Evolutionary conservation across 495 filamentous ascomycete species (phyloP), one percentile per base, ranked within the genome.

Genomic region (Podospora conica): DNA sequence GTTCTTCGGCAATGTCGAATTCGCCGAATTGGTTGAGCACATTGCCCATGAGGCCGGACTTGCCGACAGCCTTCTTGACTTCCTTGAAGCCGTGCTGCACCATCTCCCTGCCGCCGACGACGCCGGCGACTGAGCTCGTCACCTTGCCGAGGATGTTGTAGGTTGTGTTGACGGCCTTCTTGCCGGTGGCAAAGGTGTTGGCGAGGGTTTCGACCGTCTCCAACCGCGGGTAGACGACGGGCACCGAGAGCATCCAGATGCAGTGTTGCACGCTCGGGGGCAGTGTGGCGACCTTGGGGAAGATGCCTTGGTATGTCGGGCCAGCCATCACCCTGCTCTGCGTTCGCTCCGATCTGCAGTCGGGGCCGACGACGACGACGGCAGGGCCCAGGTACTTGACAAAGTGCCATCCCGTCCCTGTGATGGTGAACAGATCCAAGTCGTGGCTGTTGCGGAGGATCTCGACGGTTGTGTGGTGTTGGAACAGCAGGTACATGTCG

Each of bases 401-500:
- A 73, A 97, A 98, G 75, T 98, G 95, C 95, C 95, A 98, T 18
- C 95, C 95, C 1, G 91, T 89, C 9, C 95, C 96, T 0, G 95
- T 98, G 62, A 98, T 91, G 2, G 95, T 98, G 82, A 98, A 98
- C 27, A 98, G 84, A 70, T 98, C 95, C 24, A 86, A 82, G 65
- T 98, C 96, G 58, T 89, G 90, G 71, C 83, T 88, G 62, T 92
- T 92, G 29, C 94, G 88, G 20, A 98, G 86, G 29, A 98, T 90
- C 70, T 98, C 96, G 20, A 96, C 85, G 1, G 93, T 97, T 0
- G 96, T 97, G 75, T 98, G 95, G 74, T 98, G 95, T 72, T 98
- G 95, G 81, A 98, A 98, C 21, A 98, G 87, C n/a, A 98, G 84
- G 72, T 97, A 98, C 92, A 96, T 97, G 66, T 97, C 92, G 62